These are phyloP conservation scores for Zasmidium citrigriseum DNA, from an alignment of 2,329 filamentous ascomycete genomes.

Conservation along the genomic window DNA sequence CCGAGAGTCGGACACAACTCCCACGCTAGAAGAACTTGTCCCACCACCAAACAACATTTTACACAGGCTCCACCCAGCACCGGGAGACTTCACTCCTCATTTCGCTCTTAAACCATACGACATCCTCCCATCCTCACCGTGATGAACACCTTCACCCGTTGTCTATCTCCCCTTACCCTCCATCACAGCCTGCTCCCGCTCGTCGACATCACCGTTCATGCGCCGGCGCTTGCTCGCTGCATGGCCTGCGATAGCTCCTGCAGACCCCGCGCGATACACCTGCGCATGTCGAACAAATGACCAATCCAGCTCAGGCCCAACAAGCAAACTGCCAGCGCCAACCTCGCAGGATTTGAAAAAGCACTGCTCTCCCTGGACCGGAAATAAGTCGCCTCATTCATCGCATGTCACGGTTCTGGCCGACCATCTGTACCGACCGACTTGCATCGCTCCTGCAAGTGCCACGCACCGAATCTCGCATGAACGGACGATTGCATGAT, in stretches of 20 bases:
- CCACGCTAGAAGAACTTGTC: no score
- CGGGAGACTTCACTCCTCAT: neutral
- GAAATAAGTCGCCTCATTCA: neutral
- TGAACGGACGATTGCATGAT: neutral
- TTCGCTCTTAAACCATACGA: neutral
- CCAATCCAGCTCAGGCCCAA: conserved; percentile 5
- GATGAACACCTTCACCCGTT: neutral
- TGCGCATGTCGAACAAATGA: neutral
- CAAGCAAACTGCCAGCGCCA: neutral
- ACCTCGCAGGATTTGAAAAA: neutral
- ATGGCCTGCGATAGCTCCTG: neutral
- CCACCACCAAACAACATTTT: no score
- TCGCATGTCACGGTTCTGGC: neutral
- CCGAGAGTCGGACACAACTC: no score
- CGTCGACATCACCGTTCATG: conserved; percentile 2
- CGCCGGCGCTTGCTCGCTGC: neutral
- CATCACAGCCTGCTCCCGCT: neutral
- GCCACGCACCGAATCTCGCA: conserved; percentile 1
- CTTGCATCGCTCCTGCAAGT: conserved; percentile 1
- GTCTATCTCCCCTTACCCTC: no score
- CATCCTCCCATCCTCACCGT: neutral
- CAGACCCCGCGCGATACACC: conserved; percentile 3
- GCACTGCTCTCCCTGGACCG: neutral
- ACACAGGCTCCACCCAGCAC: neutral
- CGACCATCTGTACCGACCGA: neutral